phyloP scores from a whole-genome alignment of 257 asterid species.

The Jaltomata sinuosa region DNA sequence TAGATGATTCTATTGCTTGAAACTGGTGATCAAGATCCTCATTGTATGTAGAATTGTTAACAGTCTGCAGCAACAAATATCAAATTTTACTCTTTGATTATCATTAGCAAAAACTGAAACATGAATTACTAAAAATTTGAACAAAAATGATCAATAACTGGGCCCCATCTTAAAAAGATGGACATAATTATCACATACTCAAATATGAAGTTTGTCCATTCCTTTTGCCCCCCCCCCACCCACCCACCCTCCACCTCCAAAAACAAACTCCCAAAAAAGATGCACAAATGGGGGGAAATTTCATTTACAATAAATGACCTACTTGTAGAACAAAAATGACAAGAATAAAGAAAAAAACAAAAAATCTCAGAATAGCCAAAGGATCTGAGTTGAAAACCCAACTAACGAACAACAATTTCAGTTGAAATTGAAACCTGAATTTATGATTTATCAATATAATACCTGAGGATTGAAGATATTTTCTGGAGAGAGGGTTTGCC shows the following conservation, averaged over 20 bases:
- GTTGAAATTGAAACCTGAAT: not conserved
- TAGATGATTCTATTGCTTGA: not conserved
- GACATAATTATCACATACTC: not conserved
- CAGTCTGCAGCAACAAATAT: slow-evolving; percentile 6
- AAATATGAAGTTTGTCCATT: not conserved
- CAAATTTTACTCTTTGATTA: not conserved
- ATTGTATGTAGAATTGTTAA: not conserved
- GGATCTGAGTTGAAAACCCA: not conserved
- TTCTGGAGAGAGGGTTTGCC: too few species aligned
- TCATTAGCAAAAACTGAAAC: not conserved
- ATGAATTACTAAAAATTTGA: not conserved
- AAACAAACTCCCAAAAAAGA: not conserved
- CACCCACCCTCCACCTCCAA: not conserved
- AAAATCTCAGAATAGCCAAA: not conserved
- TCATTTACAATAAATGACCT: not conserved
- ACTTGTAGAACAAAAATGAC: not conserved
- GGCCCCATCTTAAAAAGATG: not conserved
- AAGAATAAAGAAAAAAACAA: not conserved
- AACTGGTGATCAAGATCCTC: not conserved
- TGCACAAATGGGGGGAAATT: not conserved
- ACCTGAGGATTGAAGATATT: too few species aligned
- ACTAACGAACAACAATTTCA: not conserved
- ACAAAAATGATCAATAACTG: not conserved
- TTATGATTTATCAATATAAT: not conserved
- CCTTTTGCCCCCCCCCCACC: not conserved